Evolutionary conservation across 768 basidiomycete genomes (phyloP).

Genomic region (Pleurotus pulmonarius): DNA sequence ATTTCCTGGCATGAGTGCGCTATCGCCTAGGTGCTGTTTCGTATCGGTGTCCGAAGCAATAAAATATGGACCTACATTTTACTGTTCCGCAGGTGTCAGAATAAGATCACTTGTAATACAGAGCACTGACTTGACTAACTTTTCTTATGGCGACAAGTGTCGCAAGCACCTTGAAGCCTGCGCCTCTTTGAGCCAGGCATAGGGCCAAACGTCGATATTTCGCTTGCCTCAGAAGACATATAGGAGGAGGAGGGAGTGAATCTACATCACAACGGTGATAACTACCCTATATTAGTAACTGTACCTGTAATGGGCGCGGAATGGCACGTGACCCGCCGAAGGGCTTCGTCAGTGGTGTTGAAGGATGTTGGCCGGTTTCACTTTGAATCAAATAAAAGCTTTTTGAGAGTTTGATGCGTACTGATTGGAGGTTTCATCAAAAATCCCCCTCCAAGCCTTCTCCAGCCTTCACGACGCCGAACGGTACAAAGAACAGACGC

Average conservation of each 20-base stretch:
- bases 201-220: not conserved
- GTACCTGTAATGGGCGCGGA: no score
- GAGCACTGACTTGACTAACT: conserved; percentile 35
- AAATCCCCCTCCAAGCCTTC: no score
- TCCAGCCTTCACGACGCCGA: no score
- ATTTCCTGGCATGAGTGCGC: conserved; percentile 64
- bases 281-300: no score
- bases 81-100: conserved; percentile 31
- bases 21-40: conserved; percentile 47
- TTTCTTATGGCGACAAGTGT: conserved; percentile 82
- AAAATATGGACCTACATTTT: conserved; percentile 45
- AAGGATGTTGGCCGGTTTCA: no score
- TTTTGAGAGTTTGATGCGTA: no score
- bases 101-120: no score
- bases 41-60: not conserved
- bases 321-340: no score
- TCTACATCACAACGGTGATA: no score
- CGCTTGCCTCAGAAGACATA: not conserved
- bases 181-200: conserved; percentile 49
- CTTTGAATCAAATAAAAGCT: no score
- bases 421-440: no score
- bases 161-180: conserved; percentile 75
- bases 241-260: not conserved
- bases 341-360: no score
- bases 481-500: not conserved